A percentile compares a stretch with the other conserved stretches of the same genome.
Conservation (phyloP, 2,329 filamentous ascomycete species). For the Sarocladium brachiariae region DNA sequence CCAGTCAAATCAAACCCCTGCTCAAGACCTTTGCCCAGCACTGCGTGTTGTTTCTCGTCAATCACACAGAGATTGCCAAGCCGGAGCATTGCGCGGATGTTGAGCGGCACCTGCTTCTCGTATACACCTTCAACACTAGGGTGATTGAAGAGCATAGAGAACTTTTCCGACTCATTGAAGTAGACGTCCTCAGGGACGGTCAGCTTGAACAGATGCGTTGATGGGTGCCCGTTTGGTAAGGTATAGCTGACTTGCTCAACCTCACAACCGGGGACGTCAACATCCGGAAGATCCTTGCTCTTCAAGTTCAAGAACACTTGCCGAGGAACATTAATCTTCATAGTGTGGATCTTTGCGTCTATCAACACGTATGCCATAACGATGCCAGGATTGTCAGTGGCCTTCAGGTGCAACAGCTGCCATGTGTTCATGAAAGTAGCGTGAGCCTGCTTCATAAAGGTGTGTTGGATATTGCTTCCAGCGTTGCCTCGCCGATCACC, state of each 20-base stretch:
- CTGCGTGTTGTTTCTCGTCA: slow-evolving; percentile 82
- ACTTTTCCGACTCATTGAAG: slow-evolving; percentile 75
- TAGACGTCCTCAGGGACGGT: slow-evolving; percentile 85
- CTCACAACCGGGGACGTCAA: slow-evolving; percentile 76
- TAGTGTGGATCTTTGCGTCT: slow-evolving; percentile 79
- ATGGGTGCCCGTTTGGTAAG: slow-evolving; percentile 89
- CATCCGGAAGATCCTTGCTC: slow-evolving; percentile 76
- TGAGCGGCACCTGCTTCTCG: slow-evolving; percentile 84
- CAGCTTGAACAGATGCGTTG: slow-evolving; percentile 88
- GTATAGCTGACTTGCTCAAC: slow-evolving; percentile 93
- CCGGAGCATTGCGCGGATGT: slow-evolving; percentile 78
- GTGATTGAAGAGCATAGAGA: slow-evolving; percentile 80
- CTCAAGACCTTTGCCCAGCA: slow-evolving; percentile 86
- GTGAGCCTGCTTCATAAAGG: slow-evolving; percentile 89
- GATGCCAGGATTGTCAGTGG: slow-evolving; percentile 77
- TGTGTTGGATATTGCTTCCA: slow-evolving; percentile 53
- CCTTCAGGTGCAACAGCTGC: slow-evolving; percentile 84
- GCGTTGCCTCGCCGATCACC: slow-evolving; percentile 63
- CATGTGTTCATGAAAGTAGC: slow-evolving; percentile 85
- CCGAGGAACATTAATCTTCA: slow-evolving; percentile 84
- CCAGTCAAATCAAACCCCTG: slow-evolving; percentile 84
- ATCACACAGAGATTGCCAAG: slow-evolving; percentile 90
- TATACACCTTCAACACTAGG: slow-evolving; percentile 96
- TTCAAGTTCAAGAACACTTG: slow-evolving; percentile 91
- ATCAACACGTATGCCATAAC: slow-evolving; percentile 88